Conservation (phyloP, 1,284 basidiomycete genomes). For the Cutaneotrichosporon cavernicola region DNA sequence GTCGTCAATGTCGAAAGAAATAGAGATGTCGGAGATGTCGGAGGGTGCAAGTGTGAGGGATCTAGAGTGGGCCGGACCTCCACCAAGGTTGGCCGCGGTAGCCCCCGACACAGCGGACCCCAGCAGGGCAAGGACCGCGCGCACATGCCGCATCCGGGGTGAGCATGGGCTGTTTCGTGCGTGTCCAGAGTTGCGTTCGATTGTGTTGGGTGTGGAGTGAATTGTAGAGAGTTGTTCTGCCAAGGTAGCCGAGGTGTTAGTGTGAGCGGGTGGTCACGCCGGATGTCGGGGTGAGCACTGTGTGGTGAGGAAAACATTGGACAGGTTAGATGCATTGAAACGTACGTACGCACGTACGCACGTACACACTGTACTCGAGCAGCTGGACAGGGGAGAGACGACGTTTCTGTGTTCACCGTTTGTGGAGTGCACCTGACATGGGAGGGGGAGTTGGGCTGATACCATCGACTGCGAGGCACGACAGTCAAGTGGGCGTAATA, state of each 20-base stretch:
- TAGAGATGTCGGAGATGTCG: neutral
- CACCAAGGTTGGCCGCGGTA: neutral
- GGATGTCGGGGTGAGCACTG: neutral
- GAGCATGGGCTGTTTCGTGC: neutral
- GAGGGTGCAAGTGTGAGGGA: neutral
- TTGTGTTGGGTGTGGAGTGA: neutral
- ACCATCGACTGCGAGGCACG: too few relatives aligned
- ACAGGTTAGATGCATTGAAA: too few relatives aligned
- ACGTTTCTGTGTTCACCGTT: too few relatives aligned
- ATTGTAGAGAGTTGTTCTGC: neutral
- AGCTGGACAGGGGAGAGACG: too few relatives aligned
- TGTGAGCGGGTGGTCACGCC: neutral
- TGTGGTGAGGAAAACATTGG: neutral
- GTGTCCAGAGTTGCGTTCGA: neutral
- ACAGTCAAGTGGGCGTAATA: too few relatives aligned
- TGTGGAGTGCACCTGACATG: too few relatives aligned
- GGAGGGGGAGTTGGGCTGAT: too few relatives aligned
- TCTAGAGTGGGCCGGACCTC: neutral
- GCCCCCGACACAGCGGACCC: neutral
- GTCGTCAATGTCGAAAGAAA: neutral
- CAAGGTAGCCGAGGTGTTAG: neutral
- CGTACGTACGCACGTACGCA: too few relatives aligned
- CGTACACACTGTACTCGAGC: too few relatives aligned
- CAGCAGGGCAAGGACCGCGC: slow-evolving; percentile 4
- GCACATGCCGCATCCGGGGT: slow-evolving; percentile 5